A percentile compares a stretch with the other conserved stretches of the same genome.
phyloP scores from a whole-genome alignment of 2,329 filamentous ascomycete species.

The Clonostachys byssicola region DNA sequence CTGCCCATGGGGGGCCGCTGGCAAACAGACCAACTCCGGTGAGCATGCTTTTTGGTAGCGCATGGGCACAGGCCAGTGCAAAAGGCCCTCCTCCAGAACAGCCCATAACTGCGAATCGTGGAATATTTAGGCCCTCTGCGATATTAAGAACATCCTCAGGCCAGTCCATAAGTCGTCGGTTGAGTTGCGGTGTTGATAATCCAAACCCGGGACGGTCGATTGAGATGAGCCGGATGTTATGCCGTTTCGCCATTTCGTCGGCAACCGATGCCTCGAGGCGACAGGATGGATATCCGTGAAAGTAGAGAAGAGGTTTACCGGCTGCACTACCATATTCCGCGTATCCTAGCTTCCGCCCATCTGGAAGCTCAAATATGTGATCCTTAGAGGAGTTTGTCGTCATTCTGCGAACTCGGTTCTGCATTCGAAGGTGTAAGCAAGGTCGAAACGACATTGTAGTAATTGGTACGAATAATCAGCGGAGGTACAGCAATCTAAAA shows the following conservation, averaged over 20 bases:
- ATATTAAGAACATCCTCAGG: constrained; percentile 23
- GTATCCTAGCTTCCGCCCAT: constrained; percentile 33
- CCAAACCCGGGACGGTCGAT: constrained; percentile 37
- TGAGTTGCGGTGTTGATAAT: constrained; percentile 26
- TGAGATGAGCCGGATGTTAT: constrained; percentile 24
- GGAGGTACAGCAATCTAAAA: no score
- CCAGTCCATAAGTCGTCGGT: constrained; percentile 23
- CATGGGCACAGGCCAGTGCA: constrained; percentile 24
- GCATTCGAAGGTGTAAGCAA: no score
- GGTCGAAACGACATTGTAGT: constrained; percentile 64
- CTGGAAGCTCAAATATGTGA: constrained; percentile 26
- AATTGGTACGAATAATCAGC: constrained; percentile 42
- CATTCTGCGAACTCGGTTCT: no score
- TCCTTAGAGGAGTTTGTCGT: background rate
- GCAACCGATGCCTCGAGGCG: constrained; percentile 26
- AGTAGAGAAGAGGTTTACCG: constrained; percentile 27
- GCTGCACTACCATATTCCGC: constrained; percentile 26
- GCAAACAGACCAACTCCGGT: constrained; percentile 29
- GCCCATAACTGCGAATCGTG: constrained; percentile 23
- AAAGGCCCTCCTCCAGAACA: constrained; percentile 28
- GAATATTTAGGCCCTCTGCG: constrained; percentile 13
- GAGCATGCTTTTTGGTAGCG: constrained; percentile 12
- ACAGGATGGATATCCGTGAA: constrained; percentile 36
- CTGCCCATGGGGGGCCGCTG: constrained; percentile 24
- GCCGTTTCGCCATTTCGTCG: constrained; percentile 14